Conservation (phyloP, 805 yeast species). For the Sugiyamaella qingdaonensis region DNA sequence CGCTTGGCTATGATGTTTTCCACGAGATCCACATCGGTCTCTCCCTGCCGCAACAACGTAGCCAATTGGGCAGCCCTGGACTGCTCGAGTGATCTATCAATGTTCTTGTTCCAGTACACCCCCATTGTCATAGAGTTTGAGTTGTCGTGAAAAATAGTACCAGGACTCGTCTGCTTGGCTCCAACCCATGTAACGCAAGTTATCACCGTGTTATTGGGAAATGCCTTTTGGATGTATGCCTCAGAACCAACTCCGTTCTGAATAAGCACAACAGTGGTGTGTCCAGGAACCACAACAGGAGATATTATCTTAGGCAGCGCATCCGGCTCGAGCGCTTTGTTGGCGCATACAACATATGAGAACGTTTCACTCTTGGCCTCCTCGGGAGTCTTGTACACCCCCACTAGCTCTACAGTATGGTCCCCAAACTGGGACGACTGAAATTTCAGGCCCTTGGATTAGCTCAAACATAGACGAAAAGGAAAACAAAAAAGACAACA, state of each 20-base stretch:
- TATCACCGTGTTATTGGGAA: slow-evolving; percentile 16
- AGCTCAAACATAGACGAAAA: background rate
- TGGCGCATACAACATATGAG: slow-evolving; percentile 16
- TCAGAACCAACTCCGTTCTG: slow-evolving; percentile 21
- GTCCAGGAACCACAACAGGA: slow-evolving; percentile 13
- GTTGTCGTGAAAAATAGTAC: slow-evolving; percentile 38
- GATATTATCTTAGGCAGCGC: slow-evolving; percentile 32
- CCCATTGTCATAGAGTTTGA: slow-evolving; percentile 48
- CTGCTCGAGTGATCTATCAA: slow-evolving; percentile 30
- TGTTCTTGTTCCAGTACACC: slow-evolving; percentile 38
- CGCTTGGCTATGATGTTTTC: slow-evolving; percentile 16
- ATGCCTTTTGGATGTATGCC: slow-evolving; percentile 10
- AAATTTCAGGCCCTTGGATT: slow-evolving; percentile 11
- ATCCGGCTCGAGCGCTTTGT: slow-evolving; percentile 19
- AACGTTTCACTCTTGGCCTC: slow-evolving; percentile 2
- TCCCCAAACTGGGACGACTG: slow-evolving; percentile 11
- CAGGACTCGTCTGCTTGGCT: slow-evolving; percentile 13
- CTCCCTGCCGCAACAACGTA: slow-evolving; percentile 27
- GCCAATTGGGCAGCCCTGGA: slow-evolving; percentile 36
- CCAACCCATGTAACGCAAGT: slow-evolving; percentile 20
- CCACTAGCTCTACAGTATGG: slow-evolving; percentile 7
- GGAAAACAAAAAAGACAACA: background rate
- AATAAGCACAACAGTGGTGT: slow-evolving; percentile 17
- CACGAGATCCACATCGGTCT: slow-evolving; percentile 11
- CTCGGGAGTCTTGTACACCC: slow-evolving; percentile 9